These are phyloP conservation scores for Rhizopogon roseolus DNA, from an alignment of 768 basidiomycete genomes.

Conservation along the genomic window DNA sequence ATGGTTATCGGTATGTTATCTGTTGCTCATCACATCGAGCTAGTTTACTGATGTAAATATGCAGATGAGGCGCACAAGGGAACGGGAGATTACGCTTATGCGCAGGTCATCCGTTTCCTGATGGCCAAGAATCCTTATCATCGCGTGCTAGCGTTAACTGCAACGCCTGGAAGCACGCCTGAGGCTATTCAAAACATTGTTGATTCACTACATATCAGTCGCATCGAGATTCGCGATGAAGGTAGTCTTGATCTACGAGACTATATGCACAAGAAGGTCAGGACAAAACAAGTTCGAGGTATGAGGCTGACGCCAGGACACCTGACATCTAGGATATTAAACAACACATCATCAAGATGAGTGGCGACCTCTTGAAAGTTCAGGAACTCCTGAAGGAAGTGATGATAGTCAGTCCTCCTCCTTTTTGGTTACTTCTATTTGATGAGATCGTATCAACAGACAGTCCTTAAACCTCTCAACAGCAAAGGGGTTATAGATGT, in stretches of 20 bases:
- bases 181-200: slow-evolving; percentile 88
- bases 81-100: slow-evolving; percentile 90
- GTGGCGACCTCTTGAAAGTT: slow-evolving; percentile 57
- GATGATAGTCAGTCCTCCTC: slow-evolving; percentile 58
- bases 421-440: slow-evolving; percentile 1
- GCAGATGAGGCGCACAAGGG: slow-evolving; percentile 94
- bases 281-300: slow-evolving; percentile 7
- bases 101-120: slow-evolving; percentile 79
- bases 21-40: background rate
- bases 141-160: slow-evolving; percentile 88
- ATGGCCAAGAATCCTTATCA: slow-evolving; percentile 96
- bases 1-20: slow-evolving; percentile 72
- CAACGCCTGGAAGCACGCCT: slow-evolving; percentile 84
- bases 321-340: slow-evolving; percentile 51
- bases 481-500: slow-evolving; percentile 40
- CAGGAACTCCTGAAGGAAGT: slow-evolving; percentile 62
- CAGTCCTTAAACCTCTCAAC: slow-evolving; percentile 31
- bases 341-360: slow-evolving; percentile 75
- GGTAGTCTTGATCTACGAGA: slow-evolving; percentile 79
- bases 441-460: slow-evolving; percentile 14
- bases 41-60: slow-evolving; percentile 3
- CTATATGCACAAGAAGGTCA: slow-evolving; percentile 86
- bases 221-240: slow-evolving; percentile 93
- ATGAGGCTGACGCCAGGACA: background rate
- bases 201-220: slow-evolving; percentile 91